Percentiles rank a stretch among this genome's conserved stretches.
These are phyloP conservation scores for barley (Hordeum vulgare) DNA, from an alignment of 176 grass and related monocot genomes.

Conservation along the genomic window MorexV3_pseudomolecules_assembly NC_058520.1:557749638-557750137, in stretches of 20 bases:
- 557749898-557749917: neutral
- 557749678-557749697: neutral
- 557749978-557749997: neutral
- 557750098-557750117: neutral
- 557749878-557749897: neutral
- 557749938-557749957: neutral
- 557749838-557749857: neutral
- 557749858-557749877: neutral
- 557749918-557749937: neutral
- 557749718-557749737: constrained; percentile 6
- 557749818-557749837: neutral
- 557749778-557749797: constrained; percentile 24
- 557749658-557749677: too few relatives aligned
- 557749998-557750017: neutral
- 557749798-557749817: neutral
- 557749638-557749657: too few relatives aligned
- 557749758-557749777: constrained; percentile 26
- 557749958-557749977: neutral
- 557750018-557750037: neutral
- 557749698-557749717: too few relatives aligned
- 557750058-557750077: neutral
- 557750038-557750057: neutral
- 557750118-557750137: neutral
- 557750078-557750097: neutral
- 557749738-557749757: constrained; percentile 29